Conservation (phyloP, 768 basidiomycete species). For the Hygrocybe punicea region DNA sequence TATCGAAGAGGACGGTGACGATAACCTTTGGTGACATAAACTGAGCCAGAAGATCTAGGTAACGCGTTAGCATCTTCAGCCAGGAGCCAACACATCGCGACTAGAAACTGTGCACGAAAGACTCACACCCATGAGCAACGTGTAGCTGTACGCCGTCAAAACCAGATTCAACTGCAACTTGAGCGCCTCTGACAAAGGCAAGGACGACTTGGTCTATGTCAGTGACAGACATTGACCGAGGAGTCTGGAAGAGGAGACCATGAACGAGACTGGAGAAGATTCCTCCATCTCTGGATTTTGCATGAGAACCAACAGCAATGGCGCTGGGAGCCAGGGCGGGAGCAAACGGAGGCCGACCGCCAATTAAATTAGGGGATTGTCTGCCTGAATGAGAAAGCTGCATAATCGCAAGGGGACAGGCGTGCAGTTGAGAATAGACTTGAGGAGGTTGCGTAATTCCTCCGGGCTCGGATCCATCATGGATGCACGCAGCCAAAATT, state of each 20-base stretch:
- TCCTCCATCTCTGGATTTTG: constrained; percentile 15
- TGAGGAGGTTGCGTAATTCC: not conserved
- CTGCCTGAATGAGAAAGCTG: constrained; percentile 83
- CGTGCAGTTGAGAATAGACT: not conserved
- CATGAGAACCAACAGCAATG: constrained; percentile 42
- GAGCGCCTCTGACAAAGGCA: constrained; percentile 65
- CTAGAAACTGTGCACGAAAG: not conserved
- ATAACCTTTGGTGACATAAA: constrained; percentile 72
- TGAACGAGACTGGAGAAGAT: constrained; percentile 39
- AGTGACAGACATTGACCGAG: constrained; percentile 51
- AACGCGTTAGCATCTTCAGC: not conserved
- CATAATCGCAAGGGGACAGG: constrained; percentile 57
- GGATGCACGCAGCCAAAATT: constrained; percentile 50
- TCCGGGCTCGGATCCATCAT: constrained; percentile 23
- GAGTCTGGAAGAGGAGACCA: constrained; percentile 51
- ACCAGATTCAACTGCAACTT: constrained; percentile 59
- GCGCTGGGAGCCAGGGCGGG: constrained; percentile 72
- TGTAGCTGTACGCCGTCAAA: constrained; percentile 90
- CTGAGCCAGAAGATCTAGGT: constrained; percentile 69
- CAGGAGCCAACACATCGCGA: not conserved
- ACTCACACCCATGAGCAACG: constrained; percentile 81
- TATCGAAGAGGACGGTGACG: not conserved
- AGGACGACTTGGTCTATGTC: constrained; percentile 63
- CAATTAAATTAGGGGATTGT: constrained; percentile 72
- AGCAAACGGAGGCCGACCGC: constrained; percentile 59